Evolutionary conservation across 1,284 basidiomycete genomes (phyloP).

Genomic region (Pseudozyma pruni): DNA sequence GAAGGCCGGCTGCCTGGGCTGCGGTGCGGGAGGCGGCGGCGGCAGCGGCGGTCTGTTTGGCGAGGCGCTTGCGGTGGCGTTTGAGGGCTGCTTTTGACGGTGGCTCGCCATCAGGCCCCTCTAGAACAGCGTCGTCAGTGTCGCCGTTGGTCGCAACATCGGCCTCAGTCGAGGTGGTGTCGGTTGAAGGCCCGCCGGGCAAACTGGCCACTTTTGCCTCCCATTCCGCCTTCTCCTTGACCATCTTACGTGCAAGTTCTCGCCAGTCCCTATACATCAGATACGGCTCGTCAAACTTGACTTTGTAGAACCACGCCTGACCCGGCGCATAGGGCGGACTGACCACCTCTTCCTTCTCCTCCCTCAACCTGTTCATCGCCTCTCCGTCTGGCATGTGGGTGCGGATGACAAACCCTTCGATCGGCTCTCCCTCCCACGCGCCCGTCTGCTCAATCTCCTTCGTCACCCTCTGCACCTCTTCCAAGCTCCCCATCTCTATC

Average conservation of each 20-base stretch:
- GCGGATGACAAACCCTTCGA: conserved; percentile 95
- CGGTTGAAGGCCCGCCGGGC: too few relatives aligned
- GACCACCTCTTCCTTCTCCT: conserved; percentile 12
- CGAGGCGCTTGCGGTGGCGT: conserved; percentile 21
- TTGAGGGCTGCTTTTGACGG: conserved; percentile 36
- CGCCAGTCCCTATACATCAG: conserved; percentile 99
- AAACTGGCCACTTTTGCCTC: too few relatives aligned
- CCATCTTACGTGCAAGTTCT: conserved; percentile 81
- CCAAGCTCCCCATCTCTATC: conserved; percentile 74
- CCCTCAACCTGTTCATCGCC: conserved; percentile 66
- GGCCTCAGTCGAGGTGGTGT: not conserved
- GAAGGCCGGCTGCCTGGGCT: conserved; percentile 25
- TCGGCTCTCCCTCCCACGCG: conserved; percentile 82
- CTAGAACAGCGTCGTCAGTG: too few relatives aligned
- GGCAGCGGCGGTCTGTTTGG: conserved; percentile 6
- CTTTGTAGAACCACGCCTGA: conserved; percentile 96
- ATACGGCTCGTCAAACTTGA: conserved; percentile 99
- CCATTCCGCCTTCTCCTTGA: conserved; percentile 51
- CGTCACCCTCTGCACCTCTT: conserved; percentile 80
- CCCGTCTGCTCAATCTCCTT: conserved; percentile 76
- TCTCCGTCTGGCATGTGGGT: conserved; percentile 53
- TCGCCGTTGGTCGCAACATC: not conserved
- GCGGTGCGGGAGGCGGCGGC: conserved; percentile 4
- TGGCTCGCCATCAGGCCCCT: not conserved
- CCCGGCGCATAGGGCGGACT: conserved; percentile 71